phyloP scores from a whole-genome alignment of 768 basidiomycete genomes.

The Kwoniella dejecticola region DNA sequence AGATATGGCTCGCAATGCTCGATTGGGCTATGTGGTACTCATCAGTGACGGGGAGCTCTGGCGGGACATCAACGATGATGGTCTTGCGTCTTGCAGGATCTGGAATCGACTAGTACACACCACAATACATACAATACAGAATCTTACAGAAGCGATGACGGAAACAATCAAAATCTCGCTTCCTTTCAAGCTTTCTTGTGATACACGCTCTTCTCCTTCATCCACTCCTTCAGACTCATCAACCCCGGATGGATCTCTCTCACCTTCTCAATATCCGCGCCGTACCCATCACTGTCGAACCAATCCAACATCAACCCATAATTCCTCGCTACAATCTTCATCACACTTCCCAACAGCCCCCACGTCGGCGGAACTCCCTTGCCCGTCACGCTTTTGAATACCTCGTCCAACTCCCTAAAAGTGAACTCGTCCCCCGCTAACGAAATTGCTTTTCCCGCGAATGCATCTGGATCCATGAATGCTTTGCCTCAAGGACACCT shows the following conservation, averaged over 20 bases:
- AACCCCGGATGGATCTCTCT: slow-evolving; percentile 12
- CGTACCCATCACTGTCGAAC: slow-evolving; percentile 16
- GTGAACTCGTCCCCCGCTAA: slow-evolving; percentile 13
- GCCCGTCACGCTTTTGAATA: slow-evolving; percentile 9
- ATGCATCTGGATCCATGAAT: slow-evolving; percentile 2
- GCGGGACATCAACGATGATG: too few relatives aligned
- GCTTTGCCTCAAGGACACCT: slow-evolving; percentile 10
- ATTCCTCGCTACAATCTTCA: neutral
- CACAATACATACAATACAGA: too few relatives aligned
- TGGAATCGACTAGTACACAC: too few relatives aligned
- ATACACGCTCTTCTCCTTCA: slow-evolving; percentile 7
- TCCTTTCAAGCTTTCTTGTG: neutral
- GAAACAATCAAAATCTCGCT: neutral
- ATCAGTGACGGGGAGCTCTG: too few relatives aligned
- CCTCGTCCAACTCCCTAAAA: neutral
- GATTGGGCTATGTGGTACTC: too few relatives aligned
- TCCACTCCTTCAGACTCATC: slow-evolving; percentile 10
- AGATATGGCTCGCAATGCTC: too few relatives aligned
- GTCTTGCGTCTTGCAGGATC: too few relatives aligned
- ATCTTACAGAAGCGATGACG: neutral
- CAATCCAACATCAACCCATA: slow-evolving; percentile 17
- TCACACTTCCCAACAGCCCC: neutral
- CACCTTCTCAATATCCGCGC: neutral
- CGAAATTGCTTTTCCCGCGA: slow-evolving; percentile 2
- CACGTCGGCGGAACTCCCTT: neutral